Conservation (phyloP, 1,284 basidiomycete genomes). For the Puccinia novopanici region DNA sequence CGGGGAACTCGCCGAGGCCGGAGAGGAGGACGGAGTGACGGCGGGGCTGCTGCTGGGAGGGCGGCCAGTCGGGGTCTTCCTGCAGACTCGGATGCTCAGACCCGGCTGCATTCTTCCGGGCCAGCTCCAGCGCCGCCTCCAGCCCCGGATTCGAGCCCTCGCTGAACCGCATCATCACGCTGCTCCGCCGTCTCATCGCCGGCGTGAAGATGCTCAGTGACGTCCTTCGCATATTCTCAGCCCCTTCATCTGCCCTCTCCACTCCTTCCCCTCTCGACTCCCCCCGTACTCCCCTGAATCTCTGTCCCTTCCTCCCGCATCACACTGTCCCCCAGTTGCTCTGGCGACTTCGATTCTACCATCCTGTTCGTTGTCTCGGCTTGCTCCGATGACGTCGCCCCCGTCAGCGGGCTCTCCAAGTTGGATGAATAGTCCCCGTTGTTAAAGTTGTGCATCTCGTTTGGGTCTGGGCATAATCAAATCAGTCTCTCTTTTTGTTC, state of each 20-base stretch:
- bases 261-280: background rate
- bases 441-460: background rate
- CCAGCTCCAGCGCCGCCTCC: background rate
- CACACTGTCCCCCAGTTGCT: background rate
- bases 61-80: too few species aligned
- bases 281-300: background rate
- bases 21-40: slow-evolving; percentile 12
- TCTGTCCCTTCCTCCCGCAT: too few species aligned
- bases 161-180: background rate
- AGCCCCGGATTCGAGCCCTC: background rate
- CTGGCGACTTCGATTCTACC: background rate
- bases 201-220: background rate
- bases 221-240: background rate
- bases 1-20: slow-evolving; percentile 35
- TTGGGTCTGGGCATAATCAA: background rate
- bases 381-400: background rate
- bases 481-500: background rate
- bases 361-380: background rate
- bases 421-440: slow-evolving; percentile 10
- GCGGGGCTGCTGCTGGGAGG: background rate
- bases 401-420: background rate
- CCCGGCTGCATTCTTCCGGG: background rate
- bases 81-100: background rate
- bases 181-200: background rate
- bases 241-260: background rate